Percentiles rank a stretch among this genome's conserved stretches.
Evolutionary conservation across 495 filamentous ascomycete species (phyloP).

Genomic region (Aspergillus bridgeri): DNA sequence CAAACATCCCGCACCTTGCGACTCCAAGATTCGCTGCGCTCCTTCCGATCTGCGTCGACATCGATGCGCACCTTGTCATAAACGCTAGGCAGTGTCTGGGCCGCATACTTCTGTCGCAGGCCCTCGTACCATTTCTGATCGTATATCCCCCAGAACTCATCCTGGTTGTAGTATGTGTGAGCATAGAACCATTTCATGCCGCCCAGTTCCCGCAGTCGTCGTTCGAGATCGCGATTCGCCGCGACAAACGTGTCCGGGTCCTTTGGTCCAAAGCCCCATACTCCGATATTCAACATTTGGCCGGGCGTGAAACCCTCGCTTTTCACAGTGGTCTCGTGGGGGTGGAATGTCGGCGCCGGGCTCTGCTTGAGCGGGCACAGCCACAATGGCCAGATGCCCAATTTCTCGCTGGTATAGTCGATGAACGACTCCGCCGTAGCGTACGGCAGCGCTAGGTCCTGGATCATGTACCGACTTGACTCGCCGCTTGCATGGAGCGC

Average conservation of each 20-base stretch:
- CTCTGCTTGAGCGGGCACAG: slow-evolving; percentile 48
- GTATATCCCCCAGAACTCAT: slow-evolving; percentile 48
- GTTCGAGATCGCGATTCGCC: slow-evolving; percentile 61
- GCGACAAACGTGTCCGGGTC: slow-evolving; percentile 34
- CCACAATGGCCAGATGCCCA: slow-evolving; percentile 51
- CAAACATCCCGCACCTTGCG: slow-evolving; percentile 21
- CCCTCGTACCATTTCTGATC: slow-evolving; percentile 41
- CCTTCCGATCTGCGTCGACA: slow-evolving; percentile 11
- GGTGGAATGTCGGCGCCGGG: slow-evolving; percentile 6
- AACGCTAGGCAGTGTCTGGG: slow-evolving; percentile 36
- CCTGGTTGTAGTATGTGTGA: slow-evolving; percentile 42
- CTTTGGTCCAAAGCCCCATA: slow-evolving; percentile 37
- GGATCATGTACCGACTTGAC: slow-evolving; percentile 37
- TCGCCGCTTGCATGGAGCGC: slow-evolving; percentile 44
- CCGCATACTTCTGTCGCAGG: slow-evolving; percentile 42
- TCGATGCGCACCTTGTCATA: slow-evolving; percentile 43
- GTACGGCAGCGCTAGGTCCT: slow-evolving; percentile 50
- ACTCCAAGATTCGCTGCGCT: slow-evolving; percentile 15
- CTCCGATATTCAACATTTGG: slow-evolving; percentile 44
- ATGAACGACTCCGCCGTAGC: slow-evolving; percentile 40
- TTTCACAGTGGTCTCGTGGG: background rate
- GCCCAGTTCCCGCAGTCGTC: slow-evolving; percentile 54
- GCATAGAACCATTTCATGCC: slow-evolving; percentile 56
- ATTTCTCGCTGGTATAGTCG: slow-evolving; percentile 30
- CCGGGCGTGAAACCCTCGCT: slow-evolving; percentile 12